These are phyloP conservation scores for Entomortierella parvispora DNA, from an alignment of 192 early-diverging fungal species.

Conservation along the genomic window DNA sequence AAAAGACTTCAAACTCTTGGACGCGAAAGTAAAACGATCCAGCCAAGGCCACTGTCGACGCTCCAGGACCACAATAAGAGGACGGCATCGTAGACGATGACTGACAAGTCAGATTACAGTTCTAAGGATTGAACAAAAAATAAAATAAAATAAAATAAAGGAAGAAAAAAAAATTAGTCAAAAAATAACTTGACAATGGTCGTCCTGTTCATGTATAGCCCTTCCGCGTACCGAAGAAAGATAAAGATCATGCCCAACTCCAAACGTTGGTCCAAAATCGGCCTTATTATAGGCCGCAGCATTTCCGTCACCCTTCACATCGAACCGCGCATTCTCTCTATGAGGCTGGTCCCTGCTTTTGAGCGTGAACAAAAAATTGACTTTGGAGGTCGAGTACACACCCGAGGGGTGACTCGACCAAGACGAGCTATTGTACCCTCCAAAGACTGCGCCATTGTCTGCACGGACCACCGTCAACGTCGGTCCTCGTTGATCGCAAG, in stretches of 20 bases:
- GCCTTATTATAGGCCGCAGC: conserved; percentile 43
- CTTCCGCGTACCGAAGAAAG: conserved; percentile 32
- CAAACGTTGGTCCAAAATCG: conserved; percentile 46
- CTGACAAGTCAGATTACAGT: conserved; percentile 33
- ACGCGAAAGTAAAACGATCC: conserved; percentile 44
- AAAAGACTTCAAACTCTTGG: conserved; percentile 43
- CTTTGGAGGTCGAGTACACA: conserved; percentile 32
- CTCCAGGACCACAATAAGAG: conserved; percentile 31
- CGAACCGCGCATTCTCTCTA: conserved; percentile 30
- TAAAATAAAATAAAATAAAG: too few relatives aligned
- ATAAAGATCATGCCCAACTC: conserved; percentile 42
- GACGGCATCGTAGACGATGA: conserved; percentile 40
- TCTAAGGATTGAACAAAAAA: conserved; percentile 4
- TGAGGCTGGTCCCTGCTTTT: conserved; percentile 14
- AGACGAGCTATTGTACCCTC: conserved; percentile 42
- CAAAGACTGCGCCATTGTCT: conserved; percentile 37
- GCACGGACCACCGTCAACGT: conserved; percentile 38
- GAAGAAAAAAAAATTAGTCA: too few relatives aligned
- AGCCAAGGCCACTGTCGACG: conserved; percentile 21
- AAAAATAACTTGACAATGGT: too few relatives aligned
- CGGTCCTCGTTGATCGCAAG: conserved; percentile 46
- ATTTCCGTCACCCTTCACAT: conserved; percentile 36
- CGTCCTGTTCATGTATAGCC: too few relatives aligned
- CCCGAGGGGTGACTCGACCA: conserved; percentile 49
- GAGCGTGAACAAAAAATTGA: conserved; percentile 45